Percentiles rank a stretch among this genome's conserved stretches.
These are phyloP conservation scores for Kernera saxatilis DNA, from an alignment of 345 rosid genomes.

Conservation along the genomic window DNA sequence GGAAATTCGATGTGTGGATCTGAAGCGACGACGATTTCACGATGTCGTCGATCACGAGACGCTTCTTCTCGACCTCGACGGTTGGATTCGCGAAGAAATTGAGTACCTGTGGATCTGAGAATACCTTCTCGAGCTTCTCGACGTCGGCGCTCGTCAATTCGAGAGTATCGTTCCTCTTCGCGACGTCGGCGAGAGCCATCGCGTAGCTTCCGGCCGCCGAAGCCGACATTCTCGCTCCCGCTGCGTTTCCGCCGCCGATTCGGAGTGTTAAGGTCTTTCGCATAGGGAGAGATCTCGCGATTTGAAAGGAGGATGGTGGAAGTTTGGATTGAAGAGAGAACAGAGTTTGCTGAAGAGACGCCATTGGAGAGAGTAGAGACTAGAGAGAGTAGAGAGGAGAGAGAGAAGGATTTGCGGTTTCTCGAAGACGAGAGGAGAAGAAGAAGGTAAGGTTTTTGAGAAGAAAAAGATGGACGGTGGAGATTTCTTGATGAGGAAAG, in stretches of 20 bases:
- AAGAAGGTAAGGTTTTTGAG: slow-evolving; percentile 25
- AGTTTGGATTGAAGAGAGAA: slow-evolving; percentile 53
- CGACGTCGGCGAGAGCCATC: slow-evolving; percentile 67
- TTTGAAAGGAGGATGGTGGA: slow-evolving; percentile 36
- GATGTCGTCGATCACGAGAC: slow-evolving; percentile 53
- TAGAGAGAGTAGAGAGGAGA: neutral
- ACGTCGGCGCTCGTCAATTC: slow-evolving; percentile 67
- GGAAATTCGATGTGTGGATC: slow-evolving; percentile 55
- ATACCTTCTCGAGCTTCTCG: slow-evolving; percentile 65
- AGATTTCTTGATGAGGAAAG: neutral
- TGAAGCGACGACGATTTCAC: slow-evolving; percentile 43
- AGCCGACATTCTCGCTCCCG: slow-evolving; percentile 52
- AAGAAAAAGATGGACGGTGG: neutral
- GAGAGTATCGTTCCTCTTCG: slow-evolving; percentile 53
- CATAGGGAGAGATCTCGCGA: slow-evolving; percentile 35
- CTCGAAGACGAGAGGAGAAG: slow-evolving; percentile 26
- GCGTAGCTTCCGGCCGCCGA: slow-evolving; percentile 72
- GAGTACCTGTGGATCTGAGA: slow-evolving; percentile 43
- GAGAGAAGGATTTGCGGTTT: slow-evolving; percentile 14
- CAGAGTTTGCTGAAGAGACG: slow-evolving; percentile 52
- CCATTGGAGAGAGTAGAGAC: slow-evolving; percentile 37
- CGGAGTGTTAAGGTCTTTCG: slow-evolving; percentile 34
- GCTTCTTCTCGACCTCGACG: slow-evolving; percentile 44
- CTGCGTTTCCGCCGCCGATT: slow-evolving; percentile 30
- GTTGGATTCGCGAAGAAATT: slow-evolving; percentile 68